phyloP scores from a whole-genome alignment of 306 rosid genomes.

The Ammopiptanthus mongolicus region DNA sequence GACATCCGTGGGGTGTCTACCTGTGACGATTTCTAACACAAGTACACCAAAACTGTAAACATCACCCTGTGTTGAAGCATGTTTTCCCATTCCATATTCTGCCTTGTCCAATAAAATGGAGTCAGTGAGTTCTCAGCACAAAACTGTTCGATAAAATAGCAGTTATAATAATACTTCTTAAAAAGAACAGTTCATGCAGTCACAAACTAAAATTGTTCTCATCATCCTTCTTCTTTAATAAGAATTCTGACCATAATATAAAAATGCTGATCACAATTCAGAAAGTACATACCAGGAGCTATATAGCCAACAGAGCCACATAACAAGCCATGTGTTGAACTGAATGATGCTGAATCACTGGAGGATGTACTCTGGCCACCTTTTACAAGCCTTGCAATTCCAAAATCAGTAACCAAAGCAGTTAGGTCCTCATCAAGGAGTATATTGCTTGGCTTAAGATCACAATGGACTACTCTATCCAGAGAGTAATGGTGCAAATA shows the following conservation, averaged over 20 bases:
- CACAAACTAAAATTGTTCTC: neutral
- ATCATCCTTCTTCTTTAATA: neutral
- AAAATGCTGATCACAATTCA: neutral
- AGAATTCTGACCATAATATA: neutral
- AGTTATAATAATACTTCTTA: neutral
- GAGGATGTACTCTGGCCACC: slow-evolving; percentile 25
- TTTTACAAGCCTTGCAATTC: slow-evolving; percentile 69
- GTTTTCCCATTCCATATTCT: slow-evolving; percentile 86
- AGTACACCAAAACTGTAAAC: slow-evolving; percentile 83
- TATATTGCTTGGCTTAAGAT: slow-evolving; percentile 91
- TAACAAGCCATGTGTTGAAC: slow-evolving; percentile 67
- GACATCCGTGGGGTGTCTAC: slow-evolving; percentile 72
- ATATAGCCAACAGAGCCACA: slow-evolving; percentile 90
- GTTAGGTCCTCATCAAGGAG: slow-evolving; percentile 78
- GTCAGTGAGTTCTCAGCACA: neutral
- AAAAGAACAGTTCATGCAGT: neutral
- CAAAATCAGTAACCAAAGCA: slow-evolving; percentile 88
- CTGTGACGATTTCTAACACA: slow-evolving; percentile 64
- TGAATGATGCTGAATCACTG: slow-evolving; percentile 42
- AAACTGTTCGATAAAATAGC: slow-evolving; percentile 1
- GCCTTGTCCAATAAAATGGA: slow-evolving; percentile 17
- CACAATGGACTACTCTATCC: slow-evolving; percentile 75
- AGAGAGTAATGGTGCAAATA: slow-evolving; percentile 88
- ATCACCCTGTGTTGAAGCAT: slow-evolving; percentile 73
- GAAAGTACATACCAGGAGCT: slow-evolving; percentile 72